Evolutionary conservation across 2,329 filamentous ascomycete species (phyloP).

Genomic region (Fusarium compactum): DNA sequence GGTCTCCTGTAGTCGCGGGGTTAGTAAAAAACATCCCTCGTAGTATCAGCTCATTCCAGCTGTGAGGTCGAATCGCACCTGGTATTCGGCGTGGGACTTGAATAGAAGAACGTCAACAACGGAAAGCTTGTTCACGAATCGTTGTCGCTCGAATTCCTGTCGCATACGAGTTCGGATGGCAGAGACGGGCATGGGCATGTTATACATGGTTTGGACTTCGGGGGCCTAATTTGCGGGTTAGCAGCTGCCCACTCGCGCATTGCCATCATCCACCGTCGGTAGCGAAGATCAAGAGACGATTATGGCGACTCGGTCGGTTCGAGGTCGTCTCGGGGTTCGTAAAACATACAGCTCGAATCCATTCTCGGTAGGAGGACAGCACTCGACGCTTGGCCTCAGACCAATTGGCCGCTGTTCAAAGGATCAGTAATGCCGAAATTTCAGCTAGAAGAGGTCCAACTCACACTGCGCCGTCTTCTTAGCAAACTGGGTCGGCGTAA

Average conservation of each 20-base stretch:
- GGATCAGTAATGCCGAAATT: conserved; percentile 52
- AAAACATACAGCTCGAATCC: conserved; percentile 90
- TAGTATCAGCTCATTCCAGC: conserved; percentile 68
- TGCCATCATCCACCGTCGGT: not conserved
- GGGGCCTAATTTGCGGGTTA: conserved; percentile 74
- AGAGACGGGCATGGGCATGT: conserved; percentile 87
- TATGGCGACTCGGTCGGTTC: not conserved
- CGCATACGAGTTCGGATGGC: conserved; percentile 91
- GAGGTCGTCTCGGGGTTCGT: conserved; percentile 10
- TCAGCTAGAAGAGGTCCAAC: conserved; percentile 49
- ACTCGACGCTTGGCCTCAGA: conserved; percentile 88
- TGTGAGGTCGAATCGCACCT: conserved; percentile 68
- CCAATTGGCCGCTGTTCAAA: conserved; percentile 82
- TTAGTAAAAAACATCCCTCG: conserved; percentile 25
- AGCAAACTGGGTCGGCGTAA: conserved; percentile 93
- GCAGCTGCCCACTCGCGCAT: conserved; percentile 1
- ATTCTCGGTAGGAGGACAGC: conserved; percentile 90
- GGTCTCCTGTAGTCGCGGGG: conserved; percentile 75
- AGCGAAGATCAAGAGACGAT: not conserved
- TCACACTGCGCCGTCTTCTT: conserved; percentile 82
- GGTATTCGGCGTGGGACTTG: conserved; percentile 93
- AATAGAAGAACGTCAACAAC: conserved; percentile 91
- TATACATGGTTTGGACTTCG: conserved; percentile 98
- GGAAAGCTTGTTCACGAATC: conserved; percentile 89
- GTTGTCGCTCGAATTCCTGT: conserved; percentile 95